These are phyloP conservation scores for Xylariomycetidae sp. DNA, from an alignment of 2,329 filamentous ascomycete genomes.

Conservation along the genomic window DNA sequence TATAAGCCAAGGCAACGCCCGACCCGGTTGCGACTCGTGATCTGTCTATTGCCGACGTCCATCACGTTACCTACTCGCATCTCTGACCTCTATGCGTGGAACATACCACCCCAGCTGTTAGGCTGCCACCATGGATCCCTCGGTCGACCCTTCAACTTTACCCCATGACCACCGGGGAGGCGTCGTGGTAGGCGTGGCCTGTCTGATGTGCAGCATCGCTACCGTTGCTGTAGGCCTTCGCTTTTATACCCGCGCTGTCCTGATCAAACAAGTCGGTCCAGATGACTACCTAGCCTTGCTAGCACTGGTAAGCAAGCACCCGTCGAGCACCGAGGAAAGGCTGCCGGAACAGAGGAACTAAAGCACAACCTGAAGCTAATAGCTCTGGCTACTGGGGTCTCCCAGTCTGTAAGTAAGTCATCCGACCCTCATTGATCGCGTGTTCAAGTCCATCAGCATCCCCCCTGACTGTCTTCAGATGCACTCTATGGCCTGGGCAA, in stretches of 20 bases:
- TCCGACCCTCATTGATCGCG: neutral
- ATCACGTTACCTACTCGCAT: too few species aligned
- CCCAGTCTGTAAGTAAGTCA: conserved; percentile 17
- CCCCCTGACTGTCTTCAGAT: conserved; percentile 10
- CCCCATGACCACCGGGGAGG: conserved; percentile 16
- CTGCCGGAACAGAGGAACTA: neutral
- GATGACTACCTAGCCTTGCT: conserved; percentile 28
- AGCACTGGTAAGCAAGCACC: conserved; percentile 35
- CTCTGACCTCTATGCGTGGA: too few species aligned
- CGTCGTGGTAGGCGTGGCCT: conserved; percentile 19
- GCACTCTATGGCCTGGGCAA: conserved; percentile 18
- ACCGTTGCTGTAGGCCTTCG: conserved; percentile 21
- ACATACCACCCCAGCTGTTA: too few species aligned
- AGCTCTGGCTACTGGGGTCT: conserved; percentile 17
- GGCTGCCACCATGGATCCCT: too few species aligned
- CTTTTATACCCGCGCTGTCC: conserved; percentile 23
- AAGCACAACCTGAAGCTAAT: conserved; percentile 7
- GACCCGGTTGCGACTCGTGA: too few species aligned
- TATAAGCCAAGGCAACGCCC: too few species aligned
- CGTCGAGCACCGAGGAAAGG: too few species aligned
- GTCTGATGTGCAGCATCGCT: conserved; percentile 19
- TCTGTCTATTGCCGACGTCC: too few species aligned
- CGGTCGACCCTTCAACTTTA: conserved; percentile 3
- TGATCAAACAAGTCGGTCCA: conserved; percentile 23
- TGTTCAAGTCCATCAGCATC: neutral